Base-by-base conservation (phyloP, 2,329 filamentous ascomycete genomes). In the Hymenoscyphus fraxineus region DNA sequence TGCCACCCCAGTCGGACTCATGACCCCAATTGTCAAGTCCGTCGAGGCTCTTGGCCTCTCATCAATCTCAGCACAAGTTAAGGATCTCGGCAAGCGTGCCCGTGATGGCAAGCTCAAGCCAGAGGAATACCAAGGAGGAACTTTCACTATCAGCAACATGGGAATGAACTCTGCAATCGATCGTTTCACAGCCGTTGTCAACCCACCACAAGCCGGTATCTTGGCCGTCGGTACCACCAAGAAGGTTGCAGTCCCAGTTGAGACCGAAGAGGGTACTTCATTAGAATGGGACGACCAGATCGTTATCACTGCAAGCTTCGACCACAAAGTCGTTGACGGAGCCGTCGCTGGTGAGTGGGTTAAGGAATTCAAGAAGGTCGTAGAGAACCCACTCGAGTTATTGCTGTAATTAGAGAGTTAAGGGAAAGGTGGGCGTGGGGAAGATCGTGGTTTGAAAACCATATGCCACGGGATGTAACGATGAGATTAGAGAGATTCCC, bases 61-160 rank as follows among this genome's bases (percentile, higher is more conserved):
- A 79, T 85, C 86, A 77, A 97, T 99, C 81, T 97, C 93, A 62
- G 80, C 84, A 74, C 85, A 91, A 78, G 89, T 99, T 82, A 98
- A 98, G 85, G 93, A 97, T 76, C 91, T 99, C 63, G 93, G 93
- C 77, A 97, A 96, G 88, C 92, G 92, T 78, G 95, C 95, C 68
- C 88, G 93, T 67, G 95, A 98, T 73, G 91, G 92, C 81, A 99
- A 98, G 88, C 90, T 99, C 74, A 98, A 98, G 89, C 95, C 95
- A 58, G 94, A 99, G 80, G 93, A 99, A 82, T 99, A 96, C 88
- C 94, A 97, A 85, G 95, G 95, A 64, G 95, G 95, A 78, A 96
- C 92, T 78, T 97, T 99, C 82, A 97, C 94, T 79, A 98, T 99
- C 81, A 96, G 92, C 82, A 99, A 99, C 88, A 96, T 99, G 95